A percentile compares a stretch with the other conserved stretches of the same genome.
phyloP scores from a whole-genome alignment of 768 basidiomycete genomes.

The Fibroporia radiculosa region DNA sequence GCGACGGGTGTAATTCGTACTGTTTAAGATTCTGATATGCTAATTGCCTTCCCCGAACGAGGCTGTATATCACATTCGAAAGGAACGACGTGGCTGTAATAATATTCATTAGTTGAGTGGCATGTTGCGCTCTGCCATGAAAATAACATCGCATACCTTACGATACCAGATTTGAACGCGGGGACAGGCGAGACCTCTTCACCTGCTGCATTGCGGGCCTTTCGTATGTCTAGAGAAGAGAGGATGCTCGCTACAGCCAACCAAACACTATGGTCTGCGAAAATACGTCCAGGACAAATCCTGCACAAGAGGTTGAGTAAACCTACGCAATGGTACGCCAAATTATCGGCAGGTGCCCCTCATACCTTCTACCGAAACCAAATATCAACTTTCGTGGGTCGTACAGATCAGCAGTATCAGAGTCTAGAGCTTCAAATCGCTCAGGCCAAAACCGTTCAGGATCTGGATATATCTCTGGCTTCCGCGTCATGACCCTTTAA shows the following conservation, averaged over 20 bases:
- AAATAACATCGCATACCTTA: constrained; percentile 26
- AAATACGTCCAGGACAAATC: background rate
- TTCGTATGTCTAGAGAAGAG: constrained; percentile 37
- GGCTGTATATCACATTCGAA: background rate
- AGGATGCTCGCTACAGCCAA: constrained; percentile 37
- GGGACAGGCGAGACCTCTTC: constrained; percentile 27
- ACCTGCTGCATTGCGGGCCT: constrained; percentile 32
- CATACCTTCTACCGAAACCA: constrained; percentile 43
- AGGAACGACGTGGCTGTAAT: background rate
- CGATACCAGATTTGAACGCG: constrained; percentile 35
- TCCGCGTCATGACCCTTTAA: constrained; percentile 14
- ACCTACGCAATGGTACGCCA: no score
- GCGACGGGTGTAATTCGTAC: no score
- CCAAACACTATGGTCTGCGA: background rate
- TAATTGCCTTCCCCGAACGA: background rate
- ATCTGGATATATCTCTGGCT: constrained; percentile 20
- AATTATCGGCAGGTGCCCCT: no score
- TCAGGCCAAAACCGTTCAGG: constrained; percentile 23
- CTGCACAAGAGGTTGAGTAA: no score
- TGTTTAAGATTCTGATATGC: no score
- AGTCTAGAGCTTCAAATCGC: constrained; percentile 18
- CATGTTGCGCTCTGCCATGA: background rate
- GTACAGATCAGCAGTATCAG: background rate
- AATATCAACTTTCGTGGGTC: constrained; percentile 43
- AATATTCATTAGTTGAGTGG: background rate